A percentile compares a stretch with the other conserved stretches of the same genome.
These are phyloP conservation scores for Phytophthora sansomeana DNA, from an alignment of 352 stramenopile genomes.

Conservation along the genomic window DNA sequence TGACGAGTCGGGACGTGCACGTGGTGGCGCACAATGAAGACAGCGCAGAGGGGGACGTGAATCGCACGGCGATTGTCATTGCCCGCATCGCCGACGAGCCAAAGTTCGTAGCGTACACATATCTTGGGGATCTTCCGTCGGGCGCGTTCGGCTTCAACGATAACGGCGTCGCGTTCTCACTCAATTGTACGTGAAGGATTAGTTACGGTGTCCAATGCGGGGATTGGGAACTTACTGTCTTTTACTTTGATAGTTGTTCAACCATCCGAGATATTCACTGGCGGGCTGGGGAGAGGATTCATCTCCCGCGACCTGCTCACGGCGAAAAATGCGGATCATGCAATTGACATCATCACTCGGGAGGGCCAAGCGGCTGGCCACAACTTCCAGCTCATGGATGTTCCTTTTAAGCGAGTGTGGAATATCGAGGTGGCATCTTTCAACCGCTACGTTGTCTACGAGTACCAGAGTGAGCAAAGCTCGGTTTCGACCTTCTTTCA, in stretches of 20 bases:
- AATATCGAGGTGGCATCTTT: conserved; percentile 80
- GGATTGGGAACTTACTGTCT: not conserved
- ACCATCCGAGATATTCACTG: conserved; percentile 63
- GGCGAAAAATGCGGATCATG: conserved; percentile 52
- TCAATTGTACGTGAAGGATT: conserved; percentile 64
- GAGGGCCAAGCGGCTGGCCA: conserved; percentile 65
- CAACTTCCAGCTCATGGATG: conserved; percentile 85
- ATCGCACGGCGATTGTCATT: conserved; percentile 71
- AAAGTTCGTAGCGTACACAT: conserved; percentile 78
- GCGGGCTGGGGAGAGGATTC: conserved; percentile 71
- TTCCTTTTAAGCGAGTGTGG: conserved; percentile 50
- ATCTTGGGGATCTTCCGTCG: conserved; percentile 74
- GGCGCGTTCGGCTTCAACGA: conserved; percentile 80
- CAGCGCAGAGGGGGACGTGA: conserved; percentile 55
- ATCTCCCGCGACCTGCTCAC: conserved; percentile 69
- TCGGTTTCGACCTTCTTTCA: conserved; percentile 66
- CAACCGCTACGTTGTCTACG: conserved; percentile 56
- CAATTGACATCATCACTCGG: conserved; percentile 60
- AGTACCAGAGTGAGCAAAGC: conserved; percentile 30
- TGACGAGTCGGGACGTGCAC: conserved; percentile 50
- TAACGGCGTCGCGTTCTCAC: conserved; percentile 74
- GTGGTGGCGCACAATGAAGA: conserved; percentile 84
- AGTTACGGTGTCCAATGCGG: not conserved
- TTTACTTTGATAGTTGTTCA: conserved; percentile 60
- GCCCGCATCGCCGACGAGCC: conserved; percentile 57